phyloP scores from a whole-genome alignment of 768 basidiomycete genomes.

The Suillus subalutaceus region DNA sequence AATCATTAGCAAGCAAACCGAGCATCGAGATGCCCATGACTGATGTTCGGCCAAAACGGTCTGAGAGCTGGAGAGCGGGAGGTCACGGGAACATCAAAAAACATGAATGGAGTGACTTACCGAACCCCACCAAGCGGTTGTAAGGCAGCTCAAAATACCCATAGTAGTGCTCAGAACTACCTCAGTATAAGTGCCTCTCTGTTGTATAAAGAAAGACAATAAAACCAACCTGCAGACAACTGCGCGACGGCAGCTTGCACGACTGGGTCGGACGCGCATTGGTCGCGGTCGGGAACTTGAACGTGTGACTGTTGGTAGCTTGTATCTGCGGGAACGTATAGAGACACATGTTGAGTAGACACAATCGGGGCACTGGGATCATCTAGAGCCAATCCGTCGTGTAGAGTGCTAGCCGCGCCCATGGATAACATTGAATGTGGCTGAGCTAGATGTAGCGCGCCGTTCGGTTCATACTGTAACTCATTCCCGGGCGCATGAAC shows the following conservation, averaged over 20 bases:
- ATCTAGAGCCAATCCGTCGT: not conserved
- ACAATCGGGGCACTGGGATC: not conserved
- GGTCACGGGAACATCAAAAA: not conserved
- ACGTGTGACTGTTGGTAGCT: not conserved
- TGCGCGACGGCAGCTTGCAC: slow-evolving; percentile 75
- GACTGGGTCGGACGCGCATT: slow-evolving; percentile 68
- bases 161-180: slow-evolving; percentile 41
- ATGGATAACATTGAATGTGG: not conserved
- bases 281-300: slow-evolving; percentile 19
- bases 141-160: slow-evolving; percentile 77
- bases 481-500: slow-evolving; percentile 54
- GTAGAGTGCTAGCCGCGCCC: not conserved
- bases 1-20: slow-evolving; percentile 64
- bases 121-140: slow-evolving; percentile 86
- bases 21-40: slow-evolving; percentile 63
- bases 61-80: slow-evolving; percentile 57
- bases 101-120: slow-evolving; percentile 44
- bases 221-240: slow-evolving; percentile 57
- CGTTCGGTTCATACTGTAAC: slow-evolving; percentile 30
- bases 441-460: not conserved
- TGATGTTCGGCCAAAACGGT: slow-evolving; percentile 70
- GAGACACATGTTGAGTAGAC: not conserved
- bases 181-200: not conserved
- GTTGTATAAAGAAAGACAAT: not conserved
- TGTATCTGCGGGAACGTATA: not conserved